Percentiles rank a stretch among this genome's conserved stretches.
Evolutionary conservation across 768 basidiomycete genomes (phyloP).

Genomic region (Russula compacta): DNA sequence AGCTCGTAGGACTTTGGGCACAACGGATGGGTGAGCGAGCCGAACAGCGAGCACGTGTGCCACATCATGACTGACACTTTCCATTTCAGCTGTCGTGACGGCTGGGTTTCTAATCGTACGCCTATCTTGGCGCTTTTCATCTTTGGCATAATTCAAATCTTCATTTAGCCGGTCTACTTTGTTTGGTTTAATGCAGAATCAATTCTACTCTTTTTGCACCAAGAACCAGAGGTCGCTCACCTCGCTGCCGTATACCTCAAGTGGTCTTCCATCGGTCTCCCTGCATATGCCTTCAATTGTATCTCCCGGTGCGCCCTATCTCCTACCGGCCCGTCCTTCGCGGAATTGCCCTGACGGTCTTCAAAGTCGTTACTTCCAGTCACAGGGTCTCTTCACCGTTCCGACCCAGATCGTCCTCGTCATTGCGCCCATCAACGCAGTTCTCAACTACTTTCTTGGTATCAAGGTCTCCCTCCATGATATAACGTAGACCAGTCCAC

Average conservation of each 20-base stretch:
- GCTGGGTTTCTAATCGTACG: constrained; percentile 50
- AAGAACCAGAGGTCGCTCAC: constrained; percentile 77
- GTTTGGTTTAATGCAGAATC: constrained; percentile 81
- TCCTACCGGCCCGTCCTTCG: not conserved
- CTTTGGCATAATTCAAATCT: not conserved
- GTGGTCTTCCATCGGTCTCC: constrained; percentile 70
- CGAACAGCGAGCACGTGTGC: not conserved
- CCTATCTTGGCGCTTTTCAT: not conserved
- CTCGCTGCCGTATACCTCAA: constrained; percentile 71
- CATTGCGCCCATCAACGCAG: constrained; percentile 77
- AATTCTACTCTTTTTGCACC: constrained; percentile 64
- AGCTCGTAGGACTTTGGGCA: constrained; percentile 82
- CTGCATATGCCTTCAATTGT: constrained; percentile 55
- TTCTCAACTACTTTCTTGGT: constrained; percentile 84
- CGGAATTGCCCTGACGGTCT: not conserved
- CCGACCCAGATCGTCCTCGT: constrained; percentile 78
- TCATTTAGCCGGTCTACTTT: constrained; percentile 40
- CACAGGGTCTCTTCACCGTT: constrained; percentile 75
- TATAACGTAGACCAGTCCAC: not conserved
- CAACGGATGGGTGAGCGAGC: constrained; percentile 68
- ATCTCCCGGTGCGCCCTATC: constrained; percentile 37
- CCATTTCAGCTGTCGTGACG: constrained; percentile 51
- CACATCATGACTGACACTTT: not conserved
- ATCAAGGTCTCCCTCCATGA: constrained; percentile 16
- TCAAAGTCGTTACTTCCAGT: constrained; percentile 66